Evolutionary conservation across 2,329 filamentous ascomycete species (phyloP), one percentile per base, ranked within the genome.

Genomic region (Domatiomyces catenatus): DNA sequence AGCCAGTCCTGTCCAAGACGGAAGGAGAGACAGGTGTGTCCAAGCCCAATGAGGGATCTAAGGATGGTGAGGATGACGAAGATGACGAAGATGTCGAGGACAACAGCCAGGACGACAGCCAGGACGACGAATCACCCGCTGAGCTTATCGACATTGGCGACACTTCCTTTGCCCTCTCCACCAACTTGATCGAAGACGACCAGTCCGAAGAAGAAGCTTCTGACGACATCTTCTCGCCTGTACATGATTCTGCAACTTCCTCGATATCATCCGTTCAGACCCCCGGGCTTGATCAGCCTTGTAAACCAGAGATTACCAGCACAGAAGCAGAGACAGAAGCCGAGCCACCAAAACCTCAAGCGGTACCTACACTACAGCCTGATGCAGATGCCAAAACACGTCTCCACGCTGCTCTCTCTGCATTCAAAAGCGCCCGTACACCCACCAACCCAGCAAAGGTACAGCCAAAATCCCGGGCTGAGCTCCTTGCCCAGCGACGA

Each of bases 401-500:
- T 39, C 32, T 98, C 48, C 81, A 84, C 51, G 84, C 85, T 59
- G 84, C 81, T 55, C 88, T 98, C 50, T 86, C 92, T 59, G 83
- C 83, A 45, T 79, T 96, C 47, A 84, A 90, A 53, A 84, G 86
- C 8, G 81, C 81, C 22, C 82, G 92, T 53, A 94, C 94, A 66
- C 89, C 90, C 5, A 15, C 32, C 10, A 39, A 48, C 47, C 42
- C 42, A 4, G 44, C 44, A 28, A 32, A 49, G 51, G 48, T 81
- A 0, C 81, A 93, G 59, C 86, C 90, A 51, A 81, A 84, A 56
- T 94, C 86, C 54, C 80, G 92, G 54, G 84, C 94, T 68, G 89
- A 96, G 64, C 76, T 98, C 10, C 87, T 98, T 60, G 92, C 96
- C 67, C 79, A 86, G 44, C 80, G 92, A 43, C 80, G 92, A 56